Conservation (phyloP, 176 grass and related monocot species). For the Cenchrus americanus region DNA sequence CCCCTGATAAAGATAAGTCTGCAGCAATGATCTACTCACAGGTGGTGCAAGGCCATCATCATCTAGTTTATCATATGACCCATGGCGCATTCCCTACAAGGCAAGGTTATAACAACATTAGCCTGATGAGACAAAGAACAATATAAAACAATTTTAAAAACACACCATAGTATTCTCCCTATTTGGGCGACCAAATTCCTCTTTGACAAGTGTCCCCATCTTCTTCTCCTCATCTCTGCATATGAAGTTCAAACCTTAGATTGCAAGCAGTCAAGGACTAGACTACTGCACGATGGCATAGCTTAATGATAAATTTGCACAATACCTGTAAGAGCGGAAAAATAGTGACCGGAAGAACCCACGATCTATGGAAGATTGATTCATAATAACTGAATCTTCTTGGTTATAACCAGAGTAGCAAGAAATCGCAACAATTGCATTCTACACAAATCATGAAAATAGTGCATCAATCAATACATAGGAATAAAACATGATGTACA, state of each 20-base stretch:
- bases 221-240: constrained; percentile 97
- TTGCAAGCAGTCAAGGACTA: constrained; percentile 14
- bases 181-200: constrained; percentile 96
- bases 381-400: constrained; percentile 99
- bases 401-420: constrained; percentile 99
- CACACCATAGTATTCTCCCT: constrained; percentile 94
- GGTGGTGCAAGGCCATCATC: constrained; percentile 99
- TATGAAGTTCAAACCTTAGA: constrained; percentile 12
- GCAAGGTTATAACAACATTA: constrained; percentile 35
- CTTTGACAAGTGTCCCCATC: constrained; percentile 97
- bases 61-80: constrained; percentile 98
- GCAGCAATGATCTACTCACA: constrained; percentile 52
- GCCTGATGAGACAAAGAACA: constrained; percentile 3
- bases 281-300: constrained; percentile 9
- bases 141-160: constrained; percentile 24
- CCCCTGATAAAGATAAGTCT: constrained; percentile 14
- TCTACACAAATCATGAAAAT: constrained; percentile 61
- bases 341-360: constrained; percentile 95
- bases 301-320: background rate
- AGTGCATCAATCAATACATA: constrained; percentile 37
- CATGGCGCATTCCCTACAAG: constrained; percentile 91
- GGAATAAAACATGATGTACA: constrained; percentile 15
- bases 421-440: constrained; percentile 99
- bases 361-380: constrained; percentile 98
- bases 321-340: constrained; percentile 95